Evolutionary conservation across 306 rosid genomes (phyloP).

Genomic region (Pterocarpus santalinus): DNA sequence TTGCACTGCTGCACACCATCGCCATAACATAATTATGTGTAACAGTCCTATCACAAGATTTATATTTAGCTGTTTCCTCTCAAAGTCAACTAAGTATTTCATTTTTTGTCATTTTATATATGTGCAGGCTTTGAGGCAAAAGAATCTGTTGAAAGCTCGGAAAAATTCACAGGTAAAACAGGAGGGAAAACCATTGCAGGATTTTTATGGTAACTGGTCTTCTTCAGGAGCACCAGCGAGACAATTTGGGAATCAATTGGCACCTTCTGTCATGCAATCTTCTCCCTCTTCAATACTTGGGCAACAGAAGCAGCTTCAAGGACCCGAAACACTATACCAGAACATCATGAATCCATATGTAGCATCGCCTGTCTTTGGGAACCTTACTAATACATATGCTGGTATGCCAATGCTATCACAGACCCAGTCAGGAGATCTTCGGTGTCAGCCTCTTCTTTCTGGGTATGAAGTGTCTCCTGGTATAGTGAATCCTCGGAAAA

Average conservation of each 20-base stretch:
- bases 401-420: conserved; percentile 69
- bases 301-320: conserved; percentile 65
- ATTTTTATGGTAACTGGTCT: conserved; percentile 66
- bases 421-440: conserved; percentile 59
- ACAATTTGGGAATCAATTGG: conserved; percentile 66
- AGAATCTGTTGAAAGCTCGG: conserved; percentile 53
- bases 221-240: conserved; percentile 56
- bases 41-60: conserved; percentile 11
- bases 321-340: conserved; percentile 63
- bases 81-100: conserved; percentile 19
- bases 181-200: conserved; percentile 58
- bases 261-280: conserved; percentile 57
- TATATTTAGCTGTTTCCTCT: conserved; percentile 30
- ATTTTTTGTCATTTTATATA: conserved; percentile 31
- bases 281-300: conserved; percentile 63
- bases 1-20: background rate
- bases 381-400: conserved; percentile 65
- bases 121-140: conserved; percentile 66
- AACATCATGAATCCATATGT: conserved; percentile 62
- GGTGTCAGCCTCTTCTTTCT: conserved; percentile 58
- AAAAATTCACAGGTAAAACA: conserved; percentile 59
- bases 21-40: conserved; percentile 21
- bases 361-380: conserved; percentile 58
- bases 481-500: conserved; percentile 50
- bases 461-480: conserved; percentile 60